Conservation (phyloP, 306 rosid species). For the Benincasa hispida region DNA sequence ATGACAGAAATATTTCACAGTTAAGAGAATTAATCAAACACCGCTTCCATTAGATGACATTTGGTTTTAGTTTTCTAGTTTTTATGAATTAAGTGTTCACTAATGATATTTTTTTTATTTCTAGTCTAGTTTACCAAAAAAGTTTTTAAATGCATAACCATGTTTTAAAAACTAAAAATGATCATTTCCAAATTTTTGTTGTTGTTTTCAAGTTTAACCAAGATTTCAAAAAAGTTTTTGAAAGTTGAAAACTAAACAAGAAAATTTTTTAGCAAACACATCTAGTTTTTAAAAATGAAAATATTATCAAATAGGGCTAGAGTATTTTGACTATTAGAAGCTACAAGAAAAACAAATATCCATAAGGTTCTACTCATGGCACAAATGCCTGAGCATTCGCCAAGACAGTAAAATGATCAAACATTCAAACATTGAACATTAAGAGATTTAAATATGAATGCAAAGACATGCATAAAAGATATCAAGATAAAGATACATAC, state of each 20-base stretch:
- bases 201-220: neutral
- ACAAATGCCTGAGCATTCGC: neutral
- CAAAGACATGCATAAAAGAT: neutral
- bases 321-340: neutral
- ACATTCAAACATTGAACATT: neutral
- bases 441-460: neutral
- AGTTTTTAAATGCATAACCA: neutral
- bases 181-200: neutral
- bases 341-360: neutral
- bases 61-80: neutral
- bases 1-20: neutral
- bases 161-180: neutral
- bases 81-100: neutral
- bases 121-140: neutral
- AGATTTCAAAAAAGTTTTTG: neutral
- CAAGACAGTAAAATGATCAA: neutral
- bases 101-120: neutral
- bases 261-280: neutral
- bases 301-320: neutral
- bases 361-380: neutral
- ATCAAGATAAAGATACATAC: conserved; percentile 26
- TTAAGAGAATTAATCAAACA: neutral
- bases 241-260: neutral
- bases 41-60: neutral
- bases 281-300: neutral